Conservation (phyloP, 177 flowering plant genomes). For the Vitis hybrid region DNA sequence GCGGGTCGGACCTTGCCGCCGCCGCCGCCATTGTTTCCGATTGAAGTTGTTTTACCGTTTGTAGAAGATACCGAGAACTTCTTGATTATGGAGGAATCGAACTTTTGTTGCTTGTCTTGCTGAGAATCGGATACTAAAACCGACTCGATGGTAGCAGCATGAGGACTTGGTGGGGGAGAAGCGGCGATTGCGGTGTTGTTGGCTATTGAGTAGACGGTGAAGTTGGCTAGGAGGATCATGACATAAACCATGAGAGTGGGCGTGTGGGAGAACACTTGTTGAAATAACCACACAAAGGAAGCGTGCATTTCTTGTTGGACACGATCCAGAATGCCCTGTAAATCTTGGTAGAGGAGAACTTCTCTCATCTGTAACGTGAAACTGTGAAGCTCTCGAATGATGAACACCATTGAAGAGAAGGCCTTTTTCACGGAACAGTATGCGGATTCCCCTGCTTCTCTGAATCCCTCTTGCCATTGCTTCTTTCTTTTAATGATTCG, state of each 20-base stretch:
- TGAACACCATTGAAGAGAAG: conserved; percentile 91
- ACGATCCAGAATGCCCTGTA: conserved; percentile 56
- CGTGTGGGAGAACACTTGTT: conserved; percentile 84
- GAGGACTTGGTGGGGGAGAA: conserved; percentile 13
- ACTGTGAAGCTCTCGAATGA: conserved; percentile 79
- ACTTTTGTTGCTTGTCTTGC: conserved; percentile 16
- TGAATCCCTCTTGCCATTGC: conserved; percentile 54
- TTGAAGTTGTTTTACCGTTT: conserved; percentile 44
- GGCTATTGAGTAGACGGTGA: conserved; percentile 75
- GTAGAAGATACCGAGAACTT: conserved; percentile 33
- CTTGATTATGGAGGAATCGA: conserved; percentile 50
- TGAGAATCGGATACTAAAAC: conserved; percentile 26
- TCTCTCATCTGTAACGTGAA: conserved; percentile 77
- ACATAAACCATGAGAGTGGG: conserved; percentile 94
- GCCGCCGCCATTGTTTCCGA: conserved; percentile 68
- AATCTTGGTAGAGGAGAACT: conserved; percentile 56
- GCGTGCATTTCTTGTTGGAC: conserved; percentile 82
- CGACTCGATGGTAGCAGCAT: conserved; percentile 13
- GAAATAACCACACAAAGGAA: conserved; percentile 92
- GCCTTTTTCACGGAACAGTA: conserved; percentile 81
- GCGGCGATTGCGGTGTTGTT: conserved; percentile 57
- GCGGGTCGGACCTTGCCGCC: conserved; percentile 59
- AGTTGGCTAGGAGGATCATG: conserved; percentile 94
- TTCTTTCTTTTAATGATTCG: conserved; percentile 68
- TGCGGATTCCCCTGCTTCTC: conserved; percentile 67